phyloP scores from a whole-genome alignment of 768 basidiomycete genomes.

The Trametes elegans region DNA sequence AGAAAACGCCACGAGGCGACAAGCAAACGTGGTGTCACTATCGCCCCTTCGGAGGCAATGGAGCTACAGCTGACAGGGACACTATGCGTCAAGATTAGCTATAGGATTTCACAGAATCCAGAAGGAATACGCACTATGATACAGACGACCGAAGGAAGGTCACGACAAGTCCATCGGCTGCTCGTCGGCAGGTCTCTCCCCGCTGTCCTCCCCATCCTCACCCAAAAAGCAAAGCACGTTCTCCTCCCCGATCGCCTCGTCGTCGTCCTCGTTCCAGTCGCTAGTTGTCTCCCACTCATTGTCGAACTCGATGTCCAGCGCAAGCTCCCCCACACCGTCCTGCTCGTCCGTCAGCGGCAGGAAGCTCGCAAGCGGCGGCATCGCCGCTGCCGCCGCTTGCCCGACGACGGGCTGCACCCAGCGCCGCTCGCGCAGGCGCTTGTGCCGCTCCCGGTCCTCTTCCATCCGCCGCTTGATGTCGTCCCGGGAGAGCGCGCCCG shows the following conservation, averaged over 20 bases:
- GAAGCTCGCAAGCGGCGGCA: conserved; percentile 53
- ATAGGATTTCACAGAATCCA: not conserved
- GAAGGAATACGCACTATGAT: not conserved
- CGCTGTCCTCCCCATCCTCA: conserved; percentile 34
- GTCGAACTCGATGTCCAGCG: conserved; percentile 82
- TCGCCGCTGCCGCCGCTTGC: conserved; percentile 43
- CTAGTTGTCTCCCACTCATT: conserved; percentile 89
- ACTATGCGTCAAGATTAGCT: not conserved
- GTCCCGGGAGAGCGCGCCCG: conserved; percentile 31
- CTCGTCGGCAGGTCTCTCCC: no score
- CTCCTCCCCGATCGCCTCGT: conserved; percentile 72
- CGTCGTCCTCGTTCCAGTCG: conserved; percentile 89
- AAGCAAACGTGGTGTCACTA: no score
- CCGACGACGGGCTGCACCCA: conserved; percentile 83
- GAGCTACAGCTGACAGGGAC: no score
- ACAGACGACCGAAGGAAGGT: not conserved
- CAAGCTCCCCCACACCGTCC: conserved; percentile 56
- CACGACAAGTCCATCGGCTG: conserved; percentile 38
- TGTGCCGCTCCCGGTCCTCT: conserved; percentile 90
- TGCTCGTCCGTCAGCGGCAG: conserved; percentile 52
- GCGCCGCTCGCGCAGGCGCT: conserved; percentile 83
- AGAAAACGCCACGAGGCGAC: no score
- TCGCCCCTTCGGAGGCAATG: no score
- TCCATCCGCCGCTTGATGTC: conserved; percentile 87
- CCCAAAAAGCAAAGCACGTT: conserved; percentile 67